Base-by-base conservation (phyloP, 1,284 basidiomycete genomes). In the Trametes pubescens region DNA sequence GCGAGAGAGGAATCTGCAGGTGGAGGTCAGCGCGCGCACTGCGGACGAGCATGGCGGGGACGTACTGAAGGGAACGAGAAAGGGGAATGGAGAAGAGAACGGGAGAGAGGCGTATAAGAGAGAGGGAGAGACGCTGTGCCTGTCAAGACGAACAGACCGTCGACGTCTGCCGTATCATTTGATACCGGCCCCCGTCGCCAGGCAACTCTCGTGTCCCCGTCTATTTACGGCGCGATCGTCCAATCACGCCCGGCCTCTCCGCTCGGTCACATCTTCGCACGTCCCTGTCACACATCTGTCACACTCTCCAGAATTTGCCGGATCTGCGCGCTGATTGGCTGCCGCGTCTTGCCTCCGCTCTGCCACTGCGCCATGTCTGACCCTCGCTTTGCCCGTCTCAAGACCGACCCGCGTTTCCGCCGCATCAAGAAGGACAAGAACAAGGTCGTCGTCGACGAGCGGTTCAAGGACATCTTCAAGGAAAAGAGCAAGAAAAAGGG, bases 351-450 rank as follows among this genome's bases (percentile, higher is more conserved):
- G 13, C 66, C 18, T 47, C 38, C 59, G 66, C 52, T 59, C 52
- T 59, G 57, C 58, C 61, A 18, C 53, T 55, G 65, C 59, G 65
- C 68, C 70, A 92, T 92, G 91, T 86, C 89, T 40, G 95, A 97
- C 78, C 82, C 90, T 38, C 88, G 97, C 38, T 99, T 99, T 77
- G 87, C 93, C 35, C 85, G 93, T 62, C 83, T 99, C 57, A 91
- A 90, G 76, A 91, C 93, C 34, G 97, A 99, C 78, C 97, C 97
- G 59, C 89, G 97, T 61, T 99, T 99, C 81, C 84, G 96, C 40
- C 86, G 86, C 24, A 92, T 93, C 0, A 93, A 89, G 74, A 92
- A 90, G 76, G 88, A 92, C 53, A 82, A 89, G 59, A 82, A 89
- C 70, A 98, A 96, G 78, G 90, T 98, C 56, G 86, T 92, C 65